Conservation (phyloP, 2,329 filamentous ascomycete species). For the Ceratocystis variospora region DNA sequence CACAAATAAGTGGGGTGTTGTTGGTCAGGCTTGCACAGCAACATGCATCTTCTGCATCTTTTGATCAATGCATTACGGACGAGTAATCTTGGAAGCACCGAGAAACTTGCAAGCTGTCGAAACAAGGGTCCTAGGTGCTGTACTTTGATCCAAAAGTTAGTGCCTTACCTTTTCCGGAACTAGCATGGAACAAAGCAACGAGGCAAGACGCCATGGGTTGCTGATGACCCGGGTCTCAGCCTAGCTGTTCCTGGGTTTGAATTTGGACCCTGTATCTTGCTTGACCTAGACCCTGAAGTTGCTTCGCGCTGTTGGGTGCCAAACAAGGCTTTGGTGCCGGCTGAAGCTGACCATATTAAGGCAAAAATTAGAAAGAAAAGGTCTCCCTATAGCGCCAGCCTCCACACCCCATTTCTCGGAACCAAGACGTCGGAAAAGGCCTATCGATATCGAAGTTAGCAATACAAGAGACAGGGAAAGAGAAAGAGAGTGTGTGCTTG, state of each 20-base stretch:
- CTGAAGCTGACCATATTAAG: background rate
- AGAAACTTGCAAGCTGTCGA: background rate
- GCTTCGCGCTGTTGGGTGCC: background rate
- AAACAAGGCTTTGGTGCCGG: background rate
- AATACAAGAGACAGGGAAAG: too few relatives aligned
- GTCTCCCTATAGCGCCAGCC: too few relatives aligned
- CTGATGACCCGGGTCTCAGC: background rate
- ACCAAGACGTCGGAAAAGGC: too few relatives aligned
- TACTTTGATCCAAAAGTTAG: background rate
- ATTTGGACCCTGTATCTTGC: too few relatives aligned
- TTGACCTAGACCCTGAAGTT: background rate
- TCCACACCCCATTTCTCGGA: too few relatives aligned
- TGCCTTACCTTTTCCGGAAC: background rate
- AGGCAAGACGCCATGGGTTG: background rate
- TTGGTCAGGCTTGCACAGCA: background rate
- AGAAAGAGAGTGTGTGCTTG: too few relatives aligned
- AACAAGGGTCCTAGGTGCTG: background rate
- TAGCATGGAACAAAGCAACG: background rate
- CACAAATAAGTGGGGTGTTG: background rate
- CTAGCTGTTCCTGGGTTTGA: background rate
- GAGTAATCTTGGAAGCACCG: conserved; percentile 12
- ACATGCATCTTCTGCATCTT: background rate
- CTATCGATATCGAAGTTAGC: too few relatives aligned
- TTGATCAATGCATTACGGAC: conserved; percentile 2
- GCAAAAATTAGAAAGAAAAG: too few relatives aligned